phyloP scores from a whole-genome alignment of 75 land plant genomes.

The Cryptomeria japonica region DNA sequence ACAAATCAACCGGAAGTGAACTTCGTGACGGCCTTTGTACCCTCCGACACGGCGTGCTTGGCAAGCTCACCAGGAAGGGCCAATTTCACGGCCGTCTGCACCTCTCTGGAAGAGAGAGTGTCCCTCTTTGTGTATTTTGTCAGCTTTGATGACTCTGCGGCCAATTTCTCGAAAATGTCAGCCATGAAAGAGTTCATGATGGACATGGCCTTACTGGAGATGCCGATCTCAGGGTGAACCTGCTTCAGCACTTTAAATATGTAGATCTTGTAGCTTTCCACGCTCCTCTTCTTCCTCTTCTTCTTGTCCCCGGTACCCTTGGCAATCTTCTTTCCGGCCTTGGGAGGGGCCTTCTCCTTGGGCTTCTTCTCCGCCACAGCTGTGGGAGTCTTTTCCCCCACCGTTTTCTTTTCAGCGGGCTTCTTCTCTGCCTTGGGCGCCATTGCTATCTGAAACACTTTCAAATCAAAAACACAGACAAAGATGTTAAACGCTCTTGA shows the following conservation, averaged over 20 bases:
- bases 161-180: constrained; percentile 81
- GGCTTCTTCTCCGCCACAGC: constrained; percentile 17
- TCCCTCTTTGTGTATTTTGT: constrained; percentile 36
- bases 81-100: constrained; percentile 59
- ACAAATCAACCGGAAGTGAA: neutral
- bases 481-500: no score
- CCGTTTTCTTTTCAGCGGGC: constrained; percentile 22
- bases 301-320: constrained; percentile 23
- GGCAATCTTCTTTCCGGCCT: constrained; percentile 16
- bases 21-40: constrained; percentile 56
- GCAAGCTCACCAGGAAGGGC: constrained; percentile 75
- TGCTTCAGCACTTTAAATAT: constrained; percentile 13
- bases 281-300: constrained; percentile 28
- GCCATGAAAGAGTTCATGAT: constrained; percentile 59
- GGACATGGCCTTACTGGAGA: constrained; percentile 72
- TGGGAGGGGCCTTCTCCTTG: neutral
- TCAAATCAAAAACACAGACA: no score
- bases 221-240: constrained; percentile 37
- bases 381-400: neutral
- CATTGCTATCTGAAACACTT: no score
- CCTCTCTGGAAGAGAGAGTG: constrained; percentile 69
- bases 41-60: constrained; percentile 71
- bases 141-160: constrained; percentile 57
- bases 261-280: constrained; percentile 39
- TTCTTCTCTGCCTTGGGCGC: neutral